These are phyloP conservation scores for Verticillium tricorpus DNA, from an alignment of 2,329 filamentous ascomycete species.

Conservation along the genomic window DNA sequence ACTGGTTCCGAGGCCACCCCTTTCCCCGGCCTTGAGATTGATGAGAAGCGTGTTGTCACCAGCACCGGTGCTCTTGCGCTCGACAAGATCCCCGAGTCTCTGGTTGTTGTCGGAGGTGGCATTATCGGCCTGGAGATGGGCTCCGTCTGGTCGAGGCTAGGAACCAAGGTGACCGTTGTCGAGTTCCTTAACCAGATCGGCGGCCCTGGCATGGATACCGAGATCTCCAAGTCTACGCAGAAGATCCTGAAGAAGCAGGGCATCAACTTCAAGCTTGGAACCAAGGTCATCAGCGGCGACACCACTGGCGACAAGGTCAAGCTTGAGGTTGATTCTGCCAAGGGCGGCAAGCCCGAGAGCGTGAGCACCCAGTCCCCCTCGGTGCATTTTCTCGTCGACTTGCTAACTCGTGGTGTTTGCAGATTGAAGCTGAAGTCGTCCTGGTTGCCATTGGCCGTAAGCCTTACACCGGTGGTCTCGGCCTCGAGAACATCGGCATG, in stretches of 20 bases:
- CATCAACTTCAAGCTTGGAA: slow-evolving; percentile 96
- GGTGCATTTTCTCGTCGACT: neutral
- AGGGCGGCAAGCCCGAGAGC: slow-evolving; percentile 91
- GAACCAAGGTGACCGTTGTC: slow-evolving; percentile 91
- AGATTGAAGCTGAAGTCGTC: slow-evolving; percentile 92
- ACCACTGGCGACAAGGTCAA: slow-evolving; percentile 71
- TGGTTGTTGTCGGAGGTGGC: slow-evolving; percentile 96
- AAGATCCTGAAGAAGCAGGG: slow-evolving; percentile 96
- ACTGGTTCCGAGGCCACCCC: slow-evolving; percentile 94
- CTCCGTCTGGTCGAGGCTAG: slow-evolving; percentile 94
- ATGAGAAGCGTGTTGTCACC: slow-evolving; percentile 95
- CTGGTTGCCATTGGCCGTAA: slow-evolving; percentile 94
- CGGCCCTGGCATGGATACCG: slow-evolving; percentile 93
- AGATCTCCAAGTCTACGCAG: slow-evolving; percentile 86
- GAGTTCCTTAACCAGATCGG: slow-evolving; percentile 96
- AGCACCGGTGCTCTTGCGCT: slow-evolving; percentile 92
- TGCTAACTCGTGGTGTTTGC: slow-evolving; percentile 10
- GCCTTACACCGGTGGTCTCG: slow-evolving; percentile 88
- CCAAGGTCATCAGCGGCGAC: slow-evolving; percentile 88
- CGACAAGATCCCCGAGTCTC: slow-evolving; percentile 86
- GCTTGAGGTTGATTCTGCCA: slow-evolving; percentile 84
- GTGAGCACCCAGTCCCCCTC: slow-evolving; percentile 45
- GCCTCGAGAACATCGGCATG: slow-evolving; percentile 88
- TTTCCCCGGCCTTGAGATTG: slow-evolving; percentile 91
- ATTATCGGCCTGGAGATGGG: slow-evolving; percentile 99